These are phyloP conservation scores for Leucaena leucocephala DNA, from an alignment of 306 rosid genomes.

Conservation along the genomic window DNA sequence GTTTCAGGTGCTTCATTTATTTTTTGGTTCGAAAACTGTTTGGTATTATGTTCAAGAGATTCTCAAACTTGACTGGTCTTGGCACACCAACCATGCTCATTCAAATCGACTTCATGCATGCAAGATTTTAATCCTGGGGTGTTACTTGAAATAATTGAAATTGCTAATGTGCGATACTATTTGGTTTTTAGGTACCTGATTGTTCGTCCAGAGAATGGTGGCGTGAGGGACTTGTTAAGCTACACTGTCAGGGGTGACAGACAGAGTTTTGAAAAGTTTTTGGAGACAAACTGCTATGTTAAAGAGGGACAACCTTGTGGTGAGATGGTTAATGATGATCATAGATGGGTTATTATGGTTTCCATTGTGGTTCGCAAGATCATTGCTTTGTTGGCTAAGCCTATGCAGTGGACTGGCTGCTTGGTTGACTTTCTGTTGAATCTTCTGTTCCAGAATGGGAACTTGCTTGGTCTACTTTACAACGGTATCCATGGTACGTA, in stretches of 20 bases:
- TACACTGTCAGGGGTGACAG: conserved; percentile 40
- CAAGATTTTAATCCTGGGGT: not conserved
- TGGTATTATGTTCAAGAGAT: not conserved
- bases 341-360: conserved; percentile 63
- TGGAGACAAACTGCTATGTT: conserved; percentile 41
- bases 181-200: conserved; percentile 45
- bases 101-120: not conserved
- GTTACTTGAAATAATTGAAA: not conserved
- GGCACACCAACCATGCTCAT: not conserved
- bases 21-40: not conserved
- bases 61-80: not conserved
- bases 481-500: conserved; percentile 62
- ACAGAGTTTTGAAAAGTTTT: conserved; percentile 41
- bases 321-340: conserved; percentile 36
- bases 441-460: conserved; percentile 62
- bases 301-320: conserved; percentile 5
- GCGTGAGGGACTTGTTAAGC: conserved; percentile 47
- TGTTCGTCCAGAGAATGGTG: conserved; percentile 64
- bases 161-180: not conserved
- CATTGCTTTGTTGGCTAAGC: conserved; percentile 54
- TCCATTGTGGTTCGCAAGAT: conserved; percentile 60
- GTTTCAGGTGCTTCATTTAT: conserved; percentile 44
- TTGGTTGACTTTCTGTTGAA: conserved; percentile 67
- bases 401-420: conserved; percentile 67
- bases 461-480: conserved; percentile 52